These are phyloP conservation scores for Fusarium sp. DNA, from an alignment of 2,329 filamentous ascomycete species.

Conservation along the genomic window DNA sequence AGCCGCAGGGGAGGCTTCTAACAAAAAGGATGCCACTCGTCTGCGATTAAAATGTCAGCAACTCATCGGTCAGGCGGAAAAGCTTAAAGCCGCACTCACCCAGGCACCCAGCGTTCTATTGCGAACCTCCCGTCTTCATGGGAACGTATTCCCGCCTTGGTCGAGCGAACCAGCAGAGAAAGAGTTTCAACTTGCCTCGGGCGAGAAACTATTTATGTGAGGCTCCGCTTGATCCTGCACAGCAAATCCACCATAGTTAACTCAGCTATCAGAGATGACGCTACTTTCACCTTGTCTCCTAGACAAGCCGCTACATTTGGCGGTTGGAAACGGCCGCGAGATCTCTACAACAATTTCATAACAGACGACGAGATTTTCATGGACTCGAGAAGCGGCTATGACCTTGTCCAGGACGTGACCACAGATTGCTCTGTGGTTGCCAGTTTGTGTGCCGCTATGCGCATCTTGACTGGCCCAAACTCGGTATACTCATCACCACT, in stretches of 20 bases:
- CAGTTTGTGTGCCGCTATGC: conserved; percentile 84
- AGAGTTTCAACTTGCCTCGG: conserved; percentile 67
- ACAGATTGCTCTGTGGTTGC: conserved; percentile 98
- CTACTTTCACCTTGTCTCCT: conserved; percentile 75
- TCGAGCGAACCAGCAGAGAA: conserved; percentile 64
- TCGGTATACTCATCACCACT: conserved; percentile 60
- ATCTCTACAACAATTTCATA: conserved; percentile 57
- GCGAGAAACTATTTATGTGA: conserved; percentile 70
- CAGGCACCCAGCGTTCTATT: conserved; percentile 64
- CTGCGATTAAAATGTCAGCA: conserved; percentile 74
- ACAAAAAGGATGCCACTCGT: conserved; percentile 69
- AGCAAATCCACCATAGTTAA: conserved; percentile 1
- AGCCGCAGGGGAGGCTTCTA: conserved; percentile 70
- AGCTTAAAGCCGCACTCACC: conserved; percentile 66
- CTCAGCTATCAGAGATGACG: conserved; percentile 65
- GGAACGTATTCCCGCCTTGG: conserved; percentile 88
- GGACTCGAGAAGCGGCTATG: conserved; percentile 67
- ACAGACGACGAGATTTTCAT: conserved; percentile 59
- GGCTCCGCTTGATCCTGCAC: conserved; percentile 40
- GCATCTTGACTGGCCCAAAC: conserved; percentile 71
- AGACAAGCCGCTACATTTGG: conserved; percentile 79
- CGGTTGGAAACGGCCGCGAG: conserved; percentile 80
- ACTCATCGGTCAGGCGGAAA: conserved; percentile 76
- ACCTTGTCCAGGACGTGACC: conserved; percentile 93
- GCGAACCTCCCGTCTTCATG: conserved; percentile 81